Conservation (phyloP, 306 rosid genomes). For the Coriaria nepalensis region DNA sequence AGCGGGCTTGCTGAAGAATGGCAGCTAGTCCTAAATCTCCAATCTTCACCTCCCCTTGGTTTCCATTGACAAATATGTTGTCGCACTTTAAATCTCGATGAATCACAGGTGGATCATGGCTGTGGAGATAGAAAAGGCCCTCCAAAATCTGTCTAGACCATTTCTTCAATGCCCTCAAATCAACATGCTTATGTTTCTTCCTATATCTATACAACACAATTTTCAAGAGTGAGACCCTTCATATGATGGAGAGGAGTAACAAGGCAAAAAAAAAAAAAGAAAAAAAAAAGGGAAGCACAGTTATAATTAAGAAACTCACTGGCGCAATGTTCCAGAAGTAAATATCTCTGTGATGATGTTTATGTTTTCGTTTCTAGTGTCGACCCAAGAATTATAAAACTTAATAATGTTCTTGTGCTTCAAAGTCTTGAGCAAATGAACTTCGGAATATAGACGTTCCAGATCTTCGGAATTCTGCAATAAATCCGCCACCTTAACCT, state of each 20-base stretch:
- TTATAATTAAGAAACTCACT: slow-evolving; percentile 34
- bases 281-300: neutral
- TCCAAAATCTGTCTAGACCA: slow-evolving; percentile 98
- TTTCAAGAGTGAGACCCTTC: slow-evolving; percentile 6
- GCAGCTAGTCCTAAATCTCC: slow-evolving; percentile 97
- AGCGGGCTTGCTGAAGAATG: slow-evolving; percentile 74
- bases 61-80: slow-evolving; percentile 92
- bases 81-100: slow-evolving; percentile 98
- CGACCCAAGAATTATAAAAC: slow-evolving; percentile 83
- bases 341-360: slow-evolving; percentile 93
- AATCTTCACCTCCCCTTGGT: slow-evolving; percentile 97
- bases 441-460: slow-evolving; percentile 89
- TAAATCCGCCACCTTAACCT: slow-evolving; percentile 78
- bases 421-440: slow-evolving; percentile 85
- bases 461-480: slow-evolving; percentile 67
- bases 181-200: slow-evolving; percentile 89
- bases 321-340: slow-evolving; percentile 85
- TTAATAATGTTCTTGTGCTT: slow-evolving; percentile 92
- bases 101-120: slow-evolving; percentile 85
- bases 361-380: slow-evolving; percentile 56
- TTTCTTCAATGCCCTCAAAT: slow-evolving; percentile 92
- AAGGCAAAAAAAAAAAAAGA: neutral
- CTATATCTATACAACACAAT: slow-evolving; percentile 48
- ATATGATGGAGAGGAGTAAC: neutral
- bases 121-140: slow-evolving; percentile 89